Base-by-base conservation (phyloP, 495 filamentous ascomycete genomes). In the Trichoderma erinaceum region DNA sequence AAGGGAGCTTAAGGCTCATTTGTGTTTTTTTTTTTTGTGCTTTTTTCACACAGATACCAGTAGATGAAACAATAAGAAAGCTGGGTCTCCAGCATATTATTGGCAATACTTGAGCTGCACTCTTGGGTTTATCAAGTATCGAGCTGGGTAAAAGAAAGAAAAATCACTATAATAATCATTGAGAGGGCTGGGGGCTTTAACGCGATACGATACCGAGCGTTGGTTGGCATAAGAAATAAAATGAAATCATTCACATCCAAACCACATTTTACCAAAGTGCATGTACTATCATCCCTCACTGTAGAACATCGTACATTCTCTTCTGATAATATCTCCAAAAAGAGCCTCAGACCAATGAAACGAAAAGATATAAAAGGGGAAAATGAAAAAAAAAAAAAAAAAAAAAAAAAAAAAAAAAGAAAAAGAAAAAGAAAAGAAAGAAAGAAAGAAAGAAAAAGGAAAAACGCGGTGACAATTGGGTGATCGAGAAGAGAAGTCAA, bases 61-160 rank as follows among this genome's bases (percentile, higher is more conserved):
- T 61, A 61, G 56, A 29, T 61, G 56, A 61, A 52, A 61, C 23
- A 61, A 61, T 27, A 61, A 61, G 44, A 61, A 61, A 18, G 56
- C 56, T 61, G 56, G 56, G 15, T 25, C 21, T 18, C 16, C 56
- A 61, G 56, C 56, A 25, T 61, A 61, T 13, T 61, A 21, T 56
- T 56, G 44, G 44, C 44, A 48, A 48, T n/a, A 48, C 44, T 25
- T 61, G 56, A 16, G 18, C 18, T n/a, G 21, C 8, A 25, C 6
- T 18, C 46, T 50, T 52, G 48, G 48, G 2, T 21, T 52, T 21
- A 2, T 18, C n/a, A 52, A 21, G 8, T 23, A 10, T n/a, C 18
- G 35, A 38, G 5, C 35, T 48, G 48, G 21, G 18, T 52, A 52
- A 10, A 10, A 52, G 4, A 29, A 29, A 29, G 4, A 29, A 29